These are phyloP conservation scores for Arthrobotrys sphaeroides DNA, from an alignment of 2,329 filamentous ascomycete genomes.

Conservation along the genomic window DNA sequence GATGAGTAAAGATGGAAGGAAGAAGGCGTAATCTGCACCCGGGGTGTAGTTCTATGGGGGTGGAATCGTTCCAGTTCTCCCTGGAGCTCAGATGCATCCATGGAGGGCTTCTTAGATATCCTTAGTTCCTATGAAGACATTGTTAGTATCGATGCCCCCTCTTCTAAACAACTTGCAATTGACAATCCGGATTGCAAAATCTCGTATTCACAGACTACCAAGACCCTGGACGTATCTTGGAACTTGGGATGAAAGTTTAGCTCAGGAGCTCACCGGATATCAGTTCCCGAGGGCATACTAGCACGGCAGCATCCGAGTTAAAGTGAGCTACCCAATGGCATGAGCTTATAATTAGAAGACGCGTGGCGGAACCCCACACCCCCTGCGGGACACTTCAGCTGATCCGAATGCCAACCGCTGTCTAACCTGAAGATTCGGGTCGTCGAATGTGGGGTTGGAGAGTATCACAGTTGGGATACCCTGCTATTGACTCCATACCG, in stretches of 20 bases:
- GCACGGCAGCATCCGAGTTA: constrained; percentile 12
- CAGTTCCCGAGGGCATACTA: constrained; percentile 4
- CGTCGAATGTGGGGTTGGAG: neutral
- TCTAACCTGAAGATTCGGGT: neutral
- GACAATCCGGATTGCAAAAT: constrained; percentile 10
- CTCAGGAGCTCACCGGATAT: constrained; percentile 19
- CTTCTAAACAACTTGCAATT: constrained; percentile 4
- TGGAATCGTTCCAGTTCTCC: neutral
- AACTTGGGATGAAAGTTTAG: neutral
- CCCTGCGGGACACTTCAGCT: neutral
- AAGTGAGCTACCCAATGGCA: neutral
- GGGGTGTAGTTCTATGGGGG: neutral
- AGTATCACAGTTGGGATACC: neutral
- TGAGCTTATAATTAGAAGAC: constrained; percentile 14
- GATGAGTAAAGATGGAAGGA: neutral
- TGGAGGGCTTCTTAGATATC: neutral
- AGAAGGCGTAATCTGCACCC: neutral
- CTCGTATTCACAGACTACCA: neutral
- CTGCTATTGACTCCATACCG: neutral
- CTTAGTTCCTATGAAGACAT: neutral
- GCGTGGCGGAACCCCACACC: constrained; percentile 3
- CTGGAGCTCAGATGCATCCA: neutral
- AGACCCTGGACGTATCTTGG: constrained; percentile 3
- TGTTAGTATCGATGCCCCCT: neutral
- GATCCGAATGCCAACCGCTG: neutral